Conservation (phyloP, 176 grass and related monocot genomes). For the Saccharum officinarum region DNA sequence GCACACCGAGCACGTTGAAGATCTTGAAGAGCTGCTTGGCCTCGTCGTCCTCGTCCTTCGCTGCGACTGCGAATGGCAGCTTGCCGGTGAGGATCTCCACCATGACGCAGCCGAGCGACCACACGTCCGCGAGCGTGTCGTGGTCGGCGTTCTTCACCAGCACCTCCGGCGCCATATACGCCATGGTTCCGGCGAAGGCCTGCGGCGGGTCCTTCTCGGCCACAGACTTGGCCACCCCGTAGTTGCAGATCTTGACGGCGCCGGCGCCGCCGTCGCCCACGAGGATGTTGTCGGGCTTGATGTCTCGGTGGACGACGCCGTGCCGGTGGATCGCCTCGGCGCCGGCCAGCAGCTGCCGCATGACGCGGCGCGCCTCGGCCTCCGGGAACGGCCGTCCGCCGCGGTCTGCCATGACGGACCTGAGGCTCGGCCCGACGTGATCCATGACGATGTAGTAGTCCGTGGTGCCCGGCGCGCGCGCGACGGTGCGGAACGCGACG, state of each 20-base stretch:
- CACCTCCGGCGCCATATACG: not conserved
- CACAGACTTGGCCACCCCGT: not conserved
- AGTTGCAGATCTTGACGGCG: not conserved
- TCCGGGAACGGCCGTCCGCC: not conserved
- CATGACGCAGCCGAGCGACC: not conserved
- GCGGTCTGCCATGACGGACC: not conserved
- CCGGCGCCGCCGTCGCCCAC: not conserved
- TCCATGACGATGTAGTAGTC: not conserved
- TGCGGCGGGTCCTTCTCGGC: not conserved
- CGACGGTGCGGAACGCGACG: not conserved
- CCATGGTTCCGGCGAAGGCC: not conserved
- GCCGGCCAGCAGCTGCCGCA: not conserved
- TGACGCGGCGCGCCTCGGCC: not conserved
- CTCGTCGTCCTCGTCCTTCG: not conserved
- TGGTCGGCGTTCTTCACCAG: not conserved
- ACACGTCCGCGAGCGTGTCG: not conserved
- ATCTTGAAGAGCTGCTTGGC: not conserved
- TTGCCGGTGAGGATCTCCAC: not conserved
- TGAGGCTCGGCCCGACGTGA: not conserved
- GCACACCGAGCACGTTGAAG: not conserved
- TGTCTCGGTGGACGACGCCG: not conserved
- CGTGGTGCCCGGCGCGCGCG: not conserved
- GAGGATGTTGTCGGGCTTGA: not conserved
- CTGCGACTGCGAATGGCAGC: not conserved
- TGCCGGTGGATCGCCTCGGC: not conserved